These are phyloP conservation scores for Cercospora sojina DNA, from an alignment of 2,329 filamentous ascomycete genomes.

Conservation along the genomic window DNA sequence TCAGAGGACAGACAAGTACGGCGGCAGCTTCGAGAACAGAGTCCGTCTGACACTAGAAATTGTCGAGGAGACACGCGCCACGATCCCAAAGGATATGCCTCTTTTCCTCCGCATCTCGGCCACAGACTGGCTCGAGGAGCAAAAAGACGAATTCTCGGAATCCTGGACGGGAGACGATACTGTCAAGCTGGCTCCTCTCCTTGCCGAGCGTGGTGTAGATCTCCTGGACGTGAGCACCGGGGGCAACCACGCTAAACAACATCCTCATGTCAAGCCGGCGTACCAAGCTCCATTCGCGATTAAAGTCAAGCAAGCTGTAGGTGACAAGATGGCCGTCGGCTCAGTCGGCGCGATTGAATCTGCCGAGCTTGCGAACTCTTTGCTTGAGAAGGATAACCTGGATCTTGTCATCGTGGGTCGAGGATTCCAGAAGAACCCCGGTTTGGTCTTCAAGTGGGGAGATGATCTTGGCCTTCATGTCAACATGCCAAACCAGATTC, in stretches of 20 bases:
- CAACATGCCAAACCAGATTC: slow-evolving; percentile 69
- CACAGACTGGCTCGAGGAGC: slow-evolving; percentile 70
- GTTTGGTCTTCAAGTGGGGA: slow-evolving; percentile 64
- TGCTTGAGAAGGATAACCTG: slow-evolving; percentile 51
- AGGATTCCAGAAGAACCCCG: slow-evolving; percentile 65
- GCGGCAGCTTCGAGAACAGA: slow-evolving; percentile 68
- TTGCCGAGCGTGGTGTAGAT: slow-evolving; percentile 74
- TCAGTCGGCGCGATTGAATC: slow-evolving; percentile 73
- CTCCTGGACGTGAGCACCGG: slow-evolving; percentile 69
- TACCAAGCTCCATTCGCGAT: slow-evolving; percentile 76
- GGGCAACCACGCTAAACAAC: slow-evolving; percentile 60
- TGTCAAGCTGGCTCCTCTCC: slow-evolving; percentile 60
- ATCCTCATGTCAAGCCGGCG: slow-evolving; percentile 60
- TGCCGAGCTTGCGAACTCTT: slow-evolving; percentile 65
- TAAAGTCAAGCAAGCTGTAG: slow-evolving; percentile 70
- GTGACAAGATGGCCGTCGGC: slow-evolving; percentile 67
- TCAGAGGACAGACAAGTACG: slow-evolving; percentile 65
- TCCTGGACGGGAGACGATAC: slow-evolving; percentile 69
- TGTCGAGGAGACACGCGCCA: slow-evolving; percentile 58
- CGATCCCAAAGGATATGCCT: slow-evolving; percentile 67
- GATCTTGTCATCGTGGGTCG: slow-evolving; percentile 74
- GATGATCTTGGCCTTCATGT: slow-evolving; percentile 70
- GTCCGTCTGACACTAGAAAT: slow-evolving; percentile 66
- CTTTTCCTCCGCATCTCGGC: slow-evolving; percentile 72
- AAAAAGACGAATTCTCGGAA: slow-evolving; percentile 48